Evolutionary conservation across 129 eudicot genomes (phyloP).

Genomic region (Chrysanthemum lavandulifolium): DNA sequence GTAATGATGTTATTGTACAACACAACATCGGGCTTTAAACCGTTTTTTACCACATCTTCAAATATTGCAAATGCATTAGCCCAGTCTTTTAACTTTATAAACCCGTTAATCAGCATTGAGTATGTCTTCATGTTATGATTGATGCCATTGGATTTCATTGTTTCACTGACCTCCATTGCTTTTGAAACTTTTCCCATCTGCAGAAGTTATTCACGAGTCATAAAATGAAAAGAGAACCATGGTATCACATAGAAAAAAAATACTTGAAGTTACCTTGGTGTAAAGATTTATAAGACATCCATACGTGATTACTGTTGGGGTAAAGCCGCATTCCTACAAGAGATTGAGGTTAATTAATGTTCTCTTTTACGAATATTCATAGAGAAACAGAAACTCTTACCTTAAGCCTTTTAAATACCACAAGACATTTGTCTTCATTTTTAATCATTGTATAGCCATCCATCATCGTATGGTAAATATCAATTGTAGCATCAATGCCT

Average conservation of each 20-base stretch:
- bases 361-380: not conserved
- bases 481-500: conserved; percentile 88
- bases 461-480: conserved; percentile 96
- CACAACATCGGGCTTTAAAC: conserved; percentile 84
- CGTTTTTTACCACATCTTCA: conserved; percentile 79
- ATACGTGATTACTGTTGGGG: conserved; percentile 71
- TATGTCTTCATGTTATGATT: conserved; percentile 93
- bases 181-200: conserved; percentile 79
- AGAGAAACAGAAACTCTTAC: conserved; percentile 29
- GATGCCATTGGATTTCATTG: conserved; percentile 66
- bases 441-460: conserved; percentile 92
- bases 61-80: conserved; percentile 88
- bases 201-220: conserved; percentile 1
- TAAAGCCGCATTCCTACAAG: conserved; percentile 78
- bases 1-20: conserved; percentile 83
- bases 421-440: conserved; percentile 78
- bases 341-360: conserved; percentile 22
- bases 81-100: conserved; percentile 80
- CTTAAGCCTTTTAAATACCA: conserved; percentile 85
- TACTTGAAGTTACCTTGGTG: conserved; percentile 57
- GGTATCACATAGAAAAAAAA: conserved; percentile 2
- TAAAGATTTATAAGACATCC: conserved; percentile 93
- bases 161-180: conserved; percentile 78
- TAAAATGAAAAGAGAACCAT: conserved; percentile 9
- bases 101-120: conserved; percentile 93